Base-by-base conservation (phyloP, 306 rosid genomes). In the cucumber (Cucumis sativus) region DNA sequence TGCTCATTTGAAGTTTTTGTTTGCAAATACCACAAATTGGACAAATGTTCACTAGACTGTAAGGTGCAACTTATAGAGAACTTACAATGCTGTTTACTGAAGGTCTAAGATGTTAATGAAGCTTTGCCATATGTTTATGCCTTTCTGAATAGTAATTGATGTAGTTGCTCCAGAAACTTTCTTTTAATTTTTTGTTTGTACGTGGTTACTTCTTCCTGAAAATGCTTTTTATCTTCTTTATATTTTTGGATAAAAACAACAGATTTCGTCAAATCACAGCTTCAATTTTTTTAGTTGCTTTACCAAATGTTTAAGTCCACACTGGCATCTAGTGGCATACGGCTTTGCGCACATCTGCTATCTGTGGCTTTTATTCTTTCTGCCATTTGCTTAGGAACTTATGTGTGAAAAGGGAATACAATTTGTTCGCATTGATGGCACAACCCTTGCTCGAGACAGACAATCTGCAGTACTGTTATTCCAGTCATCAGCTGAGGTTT, bases 361-460 rank as follows among this genome's bases (percentile, higher is more conserved):
- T n/a, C 65, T 47, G 4, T 8, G 30, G 28, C 45, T 28, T 43
- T 5, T 75, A 20, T 61, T 62, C 55, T 59, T 60, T 40, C 17
- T 15, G 10, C 41, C 37, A 4, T 60, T 58, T 54, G 62, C 33
- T 72, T 87, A 94, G 98, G 97, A 90, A 82, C 87, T 92, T 78
- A 74, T 92, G 64, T 87, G 94, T 49, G 92, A 89, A 82, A 94
- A 90, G 84, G 93, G 90, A 76, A 88, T 92, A 56, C 56, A 77
- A 63, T 94, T 89, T 86, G 88, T 94, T 74, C 93, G 98, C 76
- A 94, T 94, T 80, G 98, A 94, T 84, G 98, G 98, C 84, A 87
- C 25, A 59, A 94, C 98, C 69, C 97, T 88, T 85, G 88, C 96
- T 28, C 88, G 86, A 86, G 98, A 94, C 67, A 88, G 97, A 83